A percentile compares a stretch with the other conserved stretches of the same genome.
phyloP scores from a whole-genome alignment of 169 alveolate genomes.

The Plasmodium sp. region DNA sequence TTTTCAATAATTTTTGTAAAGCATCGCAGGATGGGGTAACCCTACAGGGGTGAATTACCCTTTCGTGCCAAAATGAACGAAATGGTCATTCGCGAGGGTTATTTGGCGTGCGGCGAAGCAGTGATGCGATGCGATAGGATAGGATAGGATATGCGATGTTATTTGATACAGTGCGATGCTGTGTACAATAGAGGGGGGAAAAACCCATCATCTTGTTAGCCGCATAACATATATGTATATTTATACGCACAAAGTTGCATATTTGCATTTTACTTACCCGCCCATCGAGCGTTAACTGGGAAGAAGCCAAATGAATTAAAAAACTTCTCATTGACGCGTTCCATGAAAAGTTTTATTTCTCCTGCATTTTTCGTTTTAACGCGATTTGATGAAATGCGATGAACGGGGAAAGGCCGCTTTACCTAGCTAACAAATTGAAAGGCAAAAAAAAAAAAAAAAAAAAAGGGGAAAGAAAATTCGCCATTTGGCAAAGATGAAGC shows the following conservation, averaged over 20 bases:
- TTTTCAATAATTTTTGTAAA: background rate
- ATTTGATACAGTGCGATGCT: background rate
- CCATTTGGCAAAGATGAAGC: background rate
- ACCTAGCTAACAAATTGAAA: background rate
- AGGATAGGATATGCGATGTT: background rate
- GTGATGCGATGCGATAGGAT: background rate
- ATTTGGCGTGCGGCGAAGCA: background rate
- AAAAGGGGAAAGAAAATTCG: background rate
- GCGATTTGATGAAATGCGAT: background rate
- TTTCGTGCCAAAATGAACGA: background rate
- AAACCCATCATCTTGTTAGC: background rate
- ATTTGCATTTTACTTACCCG: background rate
- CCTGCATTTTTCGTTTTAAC: background rate
- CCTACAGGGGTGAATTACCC: background rate
- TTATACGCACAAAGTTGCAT: background rate
- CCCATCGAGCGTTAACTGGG: background rate
- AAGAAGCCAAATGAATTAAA: background rate
- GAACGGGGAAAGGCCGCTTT: background rate
- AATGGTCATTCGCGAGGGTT: background rate
- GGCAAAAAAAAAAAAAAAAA: background rate
- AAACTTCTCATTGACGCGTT: background rate
- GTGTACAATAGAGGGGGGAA: background rate
- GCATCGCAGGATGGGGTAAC: background rate
- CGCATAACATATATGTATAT: background rate
- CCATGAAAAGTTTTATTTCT: background rate